Evolutionary conservation across 805 yeast species (phyloP).

Genomic region (Sporopachydermia quercuum): DNA sequence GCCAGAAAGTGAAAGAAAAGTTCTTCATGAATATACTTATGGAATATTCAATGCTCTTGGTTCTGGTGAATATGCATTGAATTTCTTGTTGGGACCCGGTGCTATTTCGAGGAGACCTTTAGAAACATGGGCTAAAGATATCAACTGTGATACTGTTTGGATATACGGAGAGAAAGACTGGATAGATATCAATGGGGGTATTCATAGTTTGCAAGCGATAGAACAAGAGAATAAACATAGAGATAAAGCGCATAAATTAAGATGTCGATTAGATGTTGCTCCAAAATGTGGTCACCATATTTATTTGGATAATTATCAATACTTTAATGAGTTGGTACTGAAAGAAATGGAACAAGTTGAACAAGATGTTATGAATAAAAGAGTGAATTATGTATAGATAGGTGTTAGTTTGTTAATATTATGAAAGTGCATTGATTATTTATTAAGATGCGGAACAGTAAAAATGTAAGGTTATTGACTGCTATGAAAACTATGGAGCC

Average conservation of each 20-base stretch:
- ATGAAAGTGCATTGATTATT: too few species aligned
- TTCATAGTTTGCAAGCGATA: conserved; percentile 17
- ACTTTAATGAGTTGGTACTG: conserved; percentile 34
- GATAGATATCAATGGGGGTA: conserved; percentile 37
- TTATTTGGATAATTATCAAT: conserved; percentile 45
- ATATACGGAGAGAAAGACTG: conserved; percentile 70
- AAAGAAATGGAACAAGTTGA: conserved; percentile 27
- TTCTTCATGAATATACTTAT: conserved; percentile 69
- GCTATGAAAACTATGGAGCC: too few species aligned
- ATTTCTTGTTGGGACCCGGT: conserved; percentile 77
- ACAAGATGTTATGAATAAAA: neutral
- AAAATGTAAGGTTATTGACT: too few species aligned
- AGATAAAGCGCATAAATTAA: conserved; percentile 14
- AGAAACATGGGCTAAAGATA: conserved; percentile 20
- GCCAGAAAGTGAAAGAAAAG: conserved; percentile 25
- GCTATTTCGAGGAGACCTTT: conserved; percentile 78
- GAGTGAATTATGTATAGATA: neutral
- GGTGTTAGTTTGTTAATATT: too few species aligned
- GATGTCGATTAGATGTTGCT: conserved; percentile 20
- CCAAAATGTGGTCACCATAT: conserved; percentile 59
- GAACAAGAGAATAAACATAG: conserved; percentile 10
- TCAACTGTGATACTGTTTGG: conserved; percentile 61
- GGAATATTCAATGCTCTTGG: conserved; percentile 77
- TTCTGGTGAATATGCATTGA: conserved; percentile 85
- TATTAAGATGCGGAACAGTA: too few species aligned